Conservation (phyloP, 73 alveolate genomes). For the Uronychia binucleata region DNA sequence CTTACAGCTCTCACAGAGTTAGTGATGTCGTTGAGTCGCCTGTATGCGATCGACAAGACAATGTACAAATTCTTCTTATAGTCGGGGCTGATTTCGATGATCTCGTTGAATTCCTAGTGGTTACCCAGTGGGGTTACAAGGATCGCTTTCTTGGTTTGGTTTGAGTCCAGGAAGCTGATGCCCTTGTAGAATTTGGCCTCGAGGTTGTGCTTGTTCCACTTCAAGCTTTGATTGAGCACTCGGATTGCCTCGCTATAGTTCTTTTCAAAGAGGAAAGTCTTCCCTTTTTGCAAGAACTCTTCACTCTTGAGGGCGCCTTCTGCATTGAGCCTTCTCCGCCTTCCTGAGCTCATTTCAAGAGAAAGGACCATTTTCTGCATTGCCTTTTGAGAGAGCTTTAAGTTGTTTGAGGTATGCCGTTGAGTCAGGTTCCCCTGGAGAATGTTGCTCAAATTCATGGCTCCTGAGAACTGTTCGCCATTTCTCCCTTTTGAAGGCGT, state of each 20-base stretch:
- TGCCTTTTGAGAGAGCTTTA: not conserved
- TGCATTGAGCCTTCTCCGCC: not conserved
- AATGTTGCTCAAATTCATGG: too few species aligned
- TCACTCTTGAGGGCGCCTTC: conserved; percentile 14
- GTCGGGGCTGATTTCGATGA: conserved; percentile 5
- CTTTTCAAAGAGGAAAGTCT: not conserved
- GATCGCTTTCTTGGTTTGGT: conserved; percentile 11
- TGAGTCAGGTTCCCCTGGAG: too few species aligned
- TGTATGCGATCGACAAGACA: conserved; percentile 39
- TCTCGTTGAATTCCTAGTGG: conserved; percentile 17
- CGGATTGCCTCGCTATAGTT: conserved; percentile 34
- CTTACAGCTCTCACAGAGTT: conserved; percentile 39
- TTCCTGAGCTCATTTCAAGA: conserved; percentile 12
- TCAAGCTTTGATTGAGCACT: not conserved
- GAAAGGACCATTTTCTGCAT: conserved; percentile 1
- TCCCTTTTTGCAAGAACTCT: conserved; percentile 16
- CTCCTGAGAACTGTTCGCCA: not conserved
- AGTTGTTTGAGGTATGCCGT: not conserved
- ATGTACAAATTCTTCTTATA: conserved; percentile 28
- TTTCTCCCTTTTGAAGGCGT: not conserved
- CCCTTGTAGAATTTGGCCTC: conserved; percentile 42
- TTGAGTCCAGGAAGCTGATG: conserved; percentile 37
- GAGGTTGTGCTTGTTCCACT: conserved; percentile 7
- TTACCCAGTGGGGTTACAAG: not conserved
- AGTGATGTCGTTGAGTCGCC: conserved; percentile 34